Conservation (phyloP, 2,329 filamentous ascomycete species). For the Eurotiales sp. region DNA sequence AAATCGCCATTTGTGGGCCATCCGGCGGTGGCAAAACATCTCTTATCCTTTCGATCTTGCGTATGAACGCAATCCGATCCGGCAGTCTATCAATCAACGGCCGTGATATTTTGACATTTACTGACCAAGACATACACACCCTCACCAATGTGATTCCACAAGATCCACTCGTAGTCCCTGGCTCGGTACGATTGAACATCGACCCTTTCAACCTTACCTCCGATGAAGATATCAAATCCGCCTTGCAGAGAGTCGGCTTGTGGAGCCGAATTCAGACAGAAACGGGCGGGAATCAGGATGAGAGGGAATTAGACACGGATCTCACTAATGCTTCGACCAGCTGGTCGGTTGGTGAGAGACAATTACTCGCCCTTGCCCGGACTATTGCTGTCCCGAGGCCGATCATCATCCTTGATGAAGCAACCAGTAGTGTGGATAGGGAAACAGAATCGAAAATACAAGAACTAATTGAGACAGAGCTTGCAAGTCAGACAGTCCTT, state of each 20-base stretch:
- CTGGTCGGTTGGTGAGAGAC: conserved; percentile 57
- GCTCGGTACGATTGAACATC: conserved; percentile 35
- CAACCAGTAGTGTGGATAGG: conserved; percentile 45
- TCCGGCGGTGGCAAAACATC: conserved; percentile 38
- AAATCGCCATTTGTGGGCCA: conserved; percentile 37
- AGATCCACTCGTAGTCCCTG: conserved; percentile 39
- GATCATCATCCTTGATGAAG: conserved; percentile 42
- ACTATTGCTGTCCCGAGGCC: conserved; percentile 50
- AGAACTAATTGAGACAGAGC: conserved; percentile 50
- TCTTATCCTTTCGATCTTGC: conserved; percentile 38
- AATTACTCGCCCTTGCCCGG: conserved; percentile 60
- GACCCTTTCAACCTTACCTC: conserved; percentile 30
- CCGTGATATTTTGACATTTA: no score
- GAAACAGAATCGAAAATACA: conserved; percentile 57
- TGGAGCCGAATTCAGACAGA: conserved; percentile 32
- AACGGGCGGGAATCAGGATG: conserved; percentile 37
- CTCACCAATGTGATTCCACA: no score
- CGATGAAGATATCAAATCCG: conserved; percentile 31
- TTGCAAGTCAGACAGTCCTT: conserved; percentile 56
- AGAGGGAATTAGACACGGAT: no score
- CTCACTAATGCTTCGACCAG: no score
- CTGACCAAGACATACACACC: no score
- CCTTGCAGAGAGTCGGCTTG: conserved; percentile 35
- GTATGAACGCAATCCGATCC: conserved; percentile 37
- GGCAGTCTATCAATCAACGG: conserved; percentile 42